Base-by-base conservation (phyloP, 176 grass and related monocot genomes). In the Ananas comosus region DNA sequence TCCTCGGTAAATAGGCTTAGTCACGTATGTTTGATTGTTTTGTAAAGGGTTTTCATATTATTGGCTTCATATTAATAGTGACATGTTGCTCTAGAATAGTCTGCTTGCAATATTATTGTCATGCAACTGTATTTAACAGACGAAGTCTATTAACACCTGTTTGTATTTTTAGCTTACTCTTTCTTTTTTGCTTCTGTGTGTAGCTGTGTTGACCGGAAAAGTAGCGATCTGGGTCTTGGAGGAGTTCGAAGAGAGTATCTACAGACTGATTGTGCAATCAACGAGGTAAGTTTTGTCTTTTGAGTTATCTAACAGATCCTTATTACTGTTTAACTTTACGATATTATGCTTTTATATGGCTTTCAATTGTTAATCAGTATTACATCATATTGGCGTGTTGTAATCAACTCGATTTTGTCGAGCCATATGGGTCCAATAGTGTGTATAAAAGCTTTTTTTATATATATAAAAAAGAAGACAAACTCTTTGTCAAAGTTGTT, bases 181-280 rank as follows among this genome's bases (percentile, higher is more conserved):
- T 53, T 56, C 11, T 72, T 50, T 7, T 21, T 64, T 72, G 57
- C 63, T 51, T 72, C 72, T 11, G 49, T 70, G 9, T 96, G 67
- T 77, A 97, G 93, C 51, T 92, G 84, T 80, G 81, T 97, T 83
- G 89, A 97, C 84, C 76, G 86, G 72, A 92, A 87, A 92, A 85
- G 88, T 68, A 92, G 86, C 74, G 93, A 97, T 72, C 75, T 97
- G 53, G 93, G 86, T 71, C 80, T 96, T 75, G 76, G 65, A 82
- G 89, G 93, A 85, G 12, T 79, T 70, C 54, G 61, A 73, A 89
- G 83, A 78, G 84, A 97, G 74, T 97, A 89, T 83, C 67, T 97
- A 19, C 93, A 97, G 78, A 97, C 93, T 63, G 86, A 97, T 69
- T 97, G 93, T 61, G 86, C 86, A 74, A 87, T 92, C 63, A 92